Base-by-base conservation (phyloP, 148 eudicot species). In the Pouteria glomerata region DNA sequence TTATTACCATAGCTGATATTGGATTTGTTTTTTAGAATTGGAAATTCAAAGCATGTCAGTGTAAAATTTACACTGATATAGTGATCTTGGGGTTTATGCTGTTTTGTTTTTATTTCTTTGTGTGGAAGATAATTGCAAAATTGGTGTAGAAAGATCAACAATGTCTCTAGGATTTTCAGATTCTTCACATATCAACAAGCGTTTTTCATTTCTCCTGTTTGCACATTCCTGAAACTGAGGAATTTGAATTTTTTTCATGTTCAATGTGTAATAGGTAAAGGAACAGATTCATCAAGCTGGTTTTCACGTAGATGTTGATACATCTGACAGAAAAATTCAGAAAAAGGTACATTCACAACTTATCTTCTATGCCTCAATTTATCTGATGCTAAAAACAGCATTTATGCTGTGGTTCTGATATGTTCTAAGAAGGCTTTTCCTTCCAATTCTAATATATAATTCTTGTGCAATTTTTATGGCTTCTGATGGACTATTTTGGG, bases 261-360 rank as follows among this genome's bases (percentile, higher is more conserved):
- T 51, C 35, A 61, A 19, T 19, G 31, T 66, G 15, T 53, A 7
- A 33, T 68, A 67, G 73, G 67, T 75, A 19, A 75, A 75, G 66
- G 92, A 87, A 50, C 77, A 76, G 77, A 85, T 96, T 73, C 92
- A 96, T 78, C 41, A 66, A 66, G 70, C 92, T 76, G 96, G 99
- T 39, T 96, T 77, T 67, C 75, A 74, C 83, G 96, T 96, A 50
- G 97, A 96, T 70, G 82, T 92, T 56, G 99, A 95, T 73, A 69
- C 81, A 74, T 82, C 81, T 60, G 99, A 95, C 81, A 83, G 90
- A 58, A 89, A 90, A 70, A 85, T 95, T 72, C 85, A 92, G 77
- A 95, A 92, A 64, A 95, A 95, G 97, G 99, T 89, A 55, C 6
- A 58, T 70, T 12, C 52, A 47, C 0, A 27, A 16, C 53, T 44